Percentiles rank a stretch among this genome's conserved stretches.
These are phyloP conservation scores for Coleophoma cylindrospora DNA, from an alignment of 2,329 filamentous ascomycete species.

Conservation along the genomic window DNA sequence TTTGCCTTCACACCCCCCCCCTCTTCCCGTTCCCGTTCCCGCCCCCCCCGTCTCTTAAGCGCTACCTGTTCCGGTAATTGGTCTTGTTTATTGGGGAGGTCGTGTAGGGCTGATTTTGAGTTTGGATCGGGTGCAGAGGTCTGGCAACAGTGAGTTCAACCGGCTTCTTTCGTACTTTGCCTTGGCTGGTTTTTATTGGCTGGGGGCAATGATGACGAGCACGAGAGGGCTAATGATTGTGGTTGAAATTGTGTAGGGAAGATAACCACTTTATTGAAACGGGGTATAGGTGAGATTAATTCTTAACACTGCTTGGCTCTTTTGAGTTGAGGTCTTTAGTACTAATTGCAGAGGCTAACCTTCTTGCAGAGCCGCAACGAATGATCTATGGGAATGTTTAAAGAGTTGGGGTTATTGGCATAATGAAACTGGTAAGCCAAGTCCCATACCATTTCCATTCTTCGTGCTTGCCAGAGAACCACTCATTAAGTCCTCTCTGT, in stretches of 20 bases:
- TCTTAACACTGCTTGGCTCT: neutral
- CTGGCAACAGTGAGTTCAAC: slow-evolving; percentile 12
- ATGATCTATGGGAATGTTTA: slow-evolving; percentile 20
- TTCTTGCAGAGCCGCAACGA: slow-evolving; percentile 15
- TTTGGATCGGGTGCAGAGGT: slow-evolving; percentile 6
- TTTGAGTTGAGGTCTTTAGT: too few species aligned
- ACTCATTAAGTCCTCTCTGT: too few species aligned
- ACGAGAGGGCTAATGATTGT: too few species aligned
- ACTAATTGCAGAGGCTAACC: too few species aligned
- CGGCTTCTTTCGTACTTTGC: neutral
- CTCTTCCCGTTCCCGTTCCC: too few species aligned
- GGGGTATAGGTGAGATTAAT: slow-evolving; percentile 22
- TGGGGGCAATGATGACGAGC: slow-evolving; percentile 3
- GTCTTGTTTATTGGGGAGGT: too few species aligned
- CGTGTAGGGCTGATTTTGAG: too few species aligned
- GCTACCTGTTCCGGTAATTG: too few species aligned
- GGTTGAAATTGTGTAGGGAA: slow-evolving; percentile 12
- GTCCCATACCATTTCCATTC: neutral
- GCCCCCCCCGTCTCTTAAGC: too few species aligned
- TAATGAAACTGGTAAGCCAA: slow-evolving; percentile 28
- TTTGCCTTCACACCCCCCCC: neutral
- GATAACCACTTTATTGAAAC: slow-evolving; percentile 31
- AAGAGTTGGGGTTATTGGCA: slow-evolving; percentile 27
- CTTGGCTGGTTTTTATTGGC: neutral
- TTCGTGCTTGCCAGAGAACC: too few species aligned